Evolutionary conservation across 2,329 filamentous ascomycete genomes (phyloP).

Genomic region (Cordyceps fumosorosea): DNA sequence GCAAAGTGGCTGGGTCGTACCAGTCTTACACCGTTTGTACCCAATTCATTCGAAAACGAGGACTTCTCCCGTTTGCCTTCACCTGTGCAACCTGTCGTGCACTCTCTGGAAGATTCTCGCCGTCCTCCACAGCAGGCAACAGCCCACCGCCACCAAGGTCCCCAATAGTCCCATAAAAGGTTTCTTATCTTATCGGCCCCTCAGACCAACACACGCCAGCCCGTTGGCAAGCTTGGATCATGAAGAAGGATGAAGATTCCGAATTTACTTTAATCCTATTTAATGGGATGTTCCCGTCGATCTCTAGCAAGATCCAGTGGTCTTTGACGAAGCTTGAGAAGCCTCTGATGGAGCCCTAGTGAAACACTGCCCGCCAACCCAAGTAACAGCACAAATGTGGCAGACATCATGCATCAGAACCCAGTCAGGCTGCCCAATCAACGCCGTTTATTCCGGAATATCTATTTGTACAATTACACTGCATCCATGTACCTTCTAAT

Average conservation of each 20-base stretch:
- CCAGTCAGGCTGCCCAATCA: neutral
- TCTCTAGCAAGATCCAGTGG: no score
- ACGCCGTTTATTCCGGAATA: neutral
- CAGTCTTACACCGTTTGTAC: neutral
- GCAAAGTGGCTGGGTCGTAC: neutral
- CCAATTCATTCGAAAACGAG: neutral
- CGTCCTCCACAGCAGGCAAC: neutral
- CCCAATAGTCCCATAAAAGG: neutral
- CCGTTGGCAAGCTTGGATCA: neutral
- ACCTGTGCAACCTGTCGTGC: neutral
- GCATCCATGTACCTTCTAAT: neutral
- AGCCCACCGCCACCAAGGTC: conserved; percentile 4
- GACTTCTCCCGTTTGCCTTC: neutral
- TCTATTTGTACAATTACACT: neutral
- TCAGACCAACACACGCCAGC: neutral
- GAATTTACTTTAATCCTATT: no score
- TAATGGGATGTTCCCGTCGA: no score
- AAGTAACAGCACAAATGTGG: neutral
- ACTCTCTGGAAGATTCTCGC: conserved; percentile 7
- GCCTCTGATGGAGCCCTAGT: neutral
- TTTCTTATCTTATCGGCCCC: conserved; percentile 1
- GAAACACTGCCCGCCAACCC: neutral
- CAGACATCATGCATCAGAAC: neutral
- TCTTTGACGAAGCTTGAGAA: no score
- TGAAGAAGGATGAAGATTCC: neutral